Percentiles rank a stretch among this genome's conserved stretches.
These are phyloP conservation scores for Candida mattraensis DNA, from an alignment of 805 yeast genomes.

Conservation along the genomic window DNA sequence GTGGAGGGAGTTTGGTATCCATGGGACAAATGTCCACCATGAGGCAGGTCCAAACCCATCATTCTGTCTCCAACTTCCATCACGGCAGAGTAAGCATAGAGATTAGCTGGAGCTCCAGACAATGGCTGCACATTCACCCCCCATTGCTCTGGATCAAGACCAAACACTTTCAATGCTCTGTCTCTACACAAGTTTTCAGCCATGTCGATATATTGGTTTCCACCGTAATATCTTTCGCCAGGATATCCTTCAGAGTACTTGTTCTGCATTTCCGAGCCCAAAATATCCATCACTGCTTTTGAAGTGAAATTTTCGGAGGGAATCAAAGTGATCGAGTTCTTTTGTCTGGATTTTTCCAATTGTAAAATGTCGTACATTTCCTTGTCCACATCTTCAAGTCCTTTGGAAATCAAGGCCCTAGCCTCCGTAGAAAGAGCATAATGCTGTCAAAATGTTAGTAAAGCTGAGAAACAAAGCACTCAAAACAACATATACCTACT, in stretches of 20 bases:
- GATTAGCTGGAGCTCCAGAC: conserved; percentile 96
- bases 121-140: conserved; percentile 96
- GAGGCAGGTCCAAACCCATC: conserved; percentile 98
- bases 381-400: conserved; percentile 72
- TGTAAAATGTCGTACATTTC: conserved; percentile 79
- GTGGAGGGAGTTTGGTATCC: conserved; percentile 92
- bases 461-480: too few species aligned
- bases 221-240: conserved; percentile 97
- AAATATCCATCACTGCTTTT: conserved; percentile 87
- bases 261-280: conserved; percentile 96
- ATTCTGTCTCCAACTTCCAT: conserved; percentile 88
- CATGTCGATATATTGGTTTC: conserved; percentile 91
- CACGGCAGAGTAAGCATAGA: conserved; percentile 87
- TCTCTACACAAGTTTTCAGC: conserved; percentile 88
- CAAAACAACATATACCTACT: too few species aligned
- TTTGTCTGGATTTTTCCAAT: conserved; percentile 81
- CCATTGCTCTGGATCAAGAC: conserved; percentile 78
- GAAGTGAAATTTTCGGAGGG: conserved; percentile 97
- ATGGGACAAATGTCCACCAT: conserved; percentile 97
- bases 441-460: conserved; percentile 1
- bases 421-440: conserved; percentile 43
- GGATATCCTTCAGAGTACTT: conserved; percentile 99
- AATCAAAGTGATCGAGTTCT: conserved; percentile 86
- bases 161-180: conserved; percentile 85
- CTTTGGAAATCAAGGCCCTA: conserved; percentile 56